Evolutionary conservation across 208 protist genomes (phyloP).

Genomic region (Eutreptiella sp.): DNA sequence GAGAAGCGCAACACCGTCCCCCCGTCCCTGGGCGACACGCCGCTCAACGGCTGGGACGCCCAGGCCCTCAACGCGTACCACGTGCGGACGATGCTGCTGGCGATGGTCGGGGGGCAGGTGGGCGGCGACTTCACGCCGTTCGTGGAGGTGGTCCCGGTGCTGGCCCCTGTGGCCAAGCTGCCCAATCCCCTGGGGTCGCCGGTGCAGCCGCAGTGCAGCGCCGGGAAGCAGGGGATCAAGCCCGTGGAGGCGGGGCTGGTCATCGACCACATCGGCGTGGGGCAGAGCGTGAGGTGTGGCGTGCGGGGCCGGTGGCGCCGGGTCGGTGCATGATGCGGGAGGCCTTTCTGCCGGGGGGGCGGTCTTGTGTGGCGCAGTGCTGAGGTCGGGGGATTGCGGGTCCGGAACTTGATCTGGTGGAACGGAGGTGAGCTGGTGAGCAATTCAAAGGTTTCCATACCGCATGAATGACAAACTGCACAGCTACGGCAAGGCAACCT

Average conservation of each 20-base stretch:
- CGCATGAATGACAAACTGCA: no score
- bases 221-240: slow-evolving; percentile 17
- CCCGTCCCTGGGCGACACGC: slow-evolving; percentile 4
- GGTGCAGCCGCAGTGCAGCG: no score
- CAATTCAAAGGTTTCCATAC: no score
- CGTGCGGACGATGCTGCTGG: slow-evolving; percentile 11
- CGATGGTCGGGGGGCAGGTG: not conserved
- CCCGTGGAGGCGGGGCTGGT: slow-evolving; percentile 8
- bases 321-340: no score
- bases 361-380: no score
- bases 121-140: slow-evolving; percentile 3
- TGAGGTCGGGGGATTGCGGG: no score
- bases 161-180: not conserved
- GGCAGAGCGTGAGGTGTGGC: not conserved
- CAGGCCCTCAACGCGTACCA: slow-evolving; percentile 17
- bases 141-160: not conserved
- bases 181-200: no score
- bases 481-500: no score
- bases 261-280: slow-evolving; percentile 13
- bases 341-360: no score
- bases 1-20: slow-evolving; percentile 11
- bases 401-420: no score
- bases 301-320: no score
- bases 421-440: no score
- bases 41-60: slow-evolving; percentile 16